Evolutionary conservation across 139 green algal genomes (phyloP), one percentile per base, ranked within the genome.

Genomic region (Chlamydomonas sp.): DNA sequence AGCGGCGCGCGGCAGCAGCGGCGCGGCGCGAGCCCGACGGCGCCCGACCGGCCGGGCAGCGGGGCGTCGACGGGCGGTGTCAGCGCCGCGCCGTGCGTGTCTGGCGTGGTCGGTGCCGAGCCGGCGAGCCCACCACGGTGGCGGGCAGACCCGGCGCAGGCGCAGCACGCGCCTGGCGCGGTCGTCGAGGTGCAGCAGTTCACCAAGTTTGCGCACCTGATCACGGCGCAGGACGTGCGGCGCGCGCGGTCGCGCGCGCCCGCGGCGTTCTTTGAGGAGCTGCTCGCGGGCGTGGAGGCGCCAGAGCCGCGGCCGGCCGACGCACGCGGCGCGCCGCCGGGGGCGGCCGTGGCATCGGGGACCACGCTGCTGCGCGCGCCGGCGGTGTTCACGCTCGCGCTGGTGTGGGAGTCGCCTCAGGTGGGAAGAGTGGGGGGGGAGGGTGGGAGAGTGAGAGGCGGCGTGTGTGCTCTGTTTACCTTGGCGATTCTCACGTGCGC

Each of bases 321-420:
- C 3, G 58, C 31, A 61, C 30, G n/a, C 37, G 8, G 3, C 2
- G 33, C 60, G 16, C 36, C 10, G 4, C 43, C 20, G 43, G 13
- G 13, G 43, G 43, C 13, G 43, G 20, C 13, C 16, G 43, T 13
- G 43, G 43, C 13, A 54, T 20, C 43, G 13, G 5, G 8, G n/a
- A 37, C 29, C 22, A 67, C 57, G 48, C 79, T 93, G 60, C 73
- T 89, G 22, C 69, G 72, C 22, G 65, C 60, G 30, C 89, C 89
- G 1, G 36, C 37, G 2, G 83, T 95, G 2, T 88, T 95, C 76
- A 89, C 80, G 29, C 70, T 95, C 35, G 82, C 72, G 5, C 34
- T 92, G 2, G 84, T 87, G 39, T 95, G 86, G 86, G 87, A 92
- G 59, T 86, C 80, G 5, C 76, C 82, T 0, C 75, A 88, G 78